A percentile compares a stretch with the other conserved stretches of the same genome.
phyloP scores from a whole-genome alignment of 768 basidiomycete species.

The Suillus placidus region DNA sequence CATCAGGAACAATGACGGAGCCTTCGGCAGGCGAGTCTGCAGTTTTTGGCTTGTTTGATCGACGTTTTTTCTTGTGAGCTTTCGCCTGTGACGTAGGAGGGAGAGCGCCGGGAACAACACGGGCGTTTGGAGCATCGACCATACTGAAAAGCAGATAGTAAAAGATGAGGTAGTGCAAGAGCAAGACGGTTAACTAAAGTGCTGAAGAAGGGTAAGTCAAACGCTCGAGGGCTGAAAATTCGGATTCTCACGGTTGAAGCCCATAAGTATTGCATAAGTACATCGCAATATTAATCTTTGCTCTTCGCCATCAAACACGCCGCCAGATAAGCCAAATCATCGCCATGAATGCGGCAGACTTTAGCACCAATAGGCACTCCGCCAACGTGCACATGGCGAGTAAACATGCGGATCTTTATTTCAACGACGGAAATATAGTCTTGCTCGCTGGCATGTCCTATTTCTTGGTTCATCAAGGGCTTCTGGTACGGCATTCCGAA shows the following conservation, averaged over 20 bases:
- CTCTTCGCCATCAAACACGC: background rate
- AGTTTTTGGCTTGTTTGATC: slow-evolving; percentile 48
- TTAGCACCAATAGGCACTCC: slow-evolving; percentile 49
- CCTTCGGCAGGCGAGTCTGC: slow-evolving; percentile 49
- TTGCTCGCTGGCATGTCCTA: slow-evolving; percentile 58
- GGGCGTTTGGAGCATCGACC: slow-evolving; percentile 42
- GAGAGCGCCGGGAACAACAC: slow-evolving; percentile 79
- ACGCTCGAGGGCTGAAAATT: slow-evolving; percentile 10
- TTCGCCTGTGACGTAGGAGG: slow-evolving; percentile 62
- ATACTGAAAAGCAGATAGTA: slow-evolving; percentile 26
- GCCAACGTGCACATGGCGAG: slow-evolving; percentile 24
- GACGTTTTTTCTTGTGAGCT: slow-evolving; percentile 69
- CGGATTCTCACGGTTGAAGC: slow-evolving; percentile 14
- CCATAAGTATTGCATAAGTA: too few species aligned
- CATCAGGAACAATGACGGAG: slow-evolving; percentile 44
- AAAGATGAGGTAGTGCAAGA: slow-evolving; percentile 10
- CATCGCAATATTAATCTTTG: background rate
- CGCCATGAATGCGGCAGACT: slow-evolving; percentile 35
- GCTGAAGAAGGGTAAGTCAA: slow-evolving; percentile 2
- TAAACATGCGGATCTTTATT: slow-evolving; percentile 58
- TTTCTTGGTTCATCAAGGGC: slow-evolving; percentile 70
- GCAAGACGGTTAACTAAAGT: background rate
- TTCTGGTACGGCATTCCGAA: slow-evolving; percentile 65
- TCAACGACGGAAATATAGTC: slow-evolving; percentile 71
- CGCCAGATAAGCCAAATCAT: background rate